phyloP scores from a whole-genome alignment of 257 asterid species.

The Solanum raphanifolium region DNA sequence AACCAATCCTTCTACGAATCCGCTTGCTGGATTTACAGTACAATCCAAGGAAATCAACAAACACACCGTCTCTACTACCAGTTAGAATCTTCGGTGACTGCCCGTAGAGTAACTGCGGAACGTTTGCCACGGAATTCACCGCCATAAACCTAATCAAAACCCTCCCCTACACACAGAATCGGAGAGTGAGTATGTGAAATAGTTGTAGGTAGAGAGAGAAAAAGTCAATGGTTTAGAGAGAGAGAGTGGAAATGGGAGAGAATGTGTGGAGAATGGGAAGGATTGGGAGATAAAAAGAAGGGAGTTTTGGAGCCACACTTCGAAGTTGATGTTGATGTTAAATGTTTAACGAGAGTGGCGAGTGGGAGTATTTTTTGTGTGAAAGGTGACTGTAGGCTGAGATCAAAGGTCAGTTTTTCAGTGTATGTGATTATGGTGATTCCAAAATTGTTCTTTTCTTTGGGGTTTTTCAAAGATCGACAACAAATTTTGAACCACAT shows the following conservation, averaged over 20 bases:
- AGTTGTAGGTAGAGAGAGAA: background rate
- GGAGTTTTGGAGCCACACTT: conserved; percentile 12
- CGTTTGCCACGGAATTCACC: conserved; percentile 18
- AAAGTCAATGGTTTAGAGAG: background rate
- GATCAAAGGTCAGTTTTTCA: conserved; percentile 1
- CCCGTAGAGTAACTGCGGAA: conserved; percentile 28
- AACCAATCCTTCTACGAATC: conserved; percentile 24
- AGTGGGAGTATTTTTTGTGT: background rate
- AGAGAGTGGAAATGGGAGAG: background rate
- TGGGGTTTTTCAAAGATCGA: background rate
- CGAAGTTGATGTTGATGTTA: background rate
- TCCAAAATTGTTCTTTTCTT: background rate
- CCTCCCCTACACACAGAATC: background rate
- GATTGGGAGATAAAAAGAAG: conserved; percentile 11
- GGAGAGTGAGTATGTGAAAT: background rate
- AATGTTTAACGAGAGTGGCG: background rate
- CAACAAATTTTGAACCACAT: background rate
- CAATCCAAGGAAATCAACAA: conserved; percentile 31
- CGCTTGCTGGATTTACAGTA: conserved; percentile 11
- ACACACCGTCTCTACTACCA: conserved; percentile 1
- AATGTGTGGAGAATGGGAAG: conserved; percentile 18
- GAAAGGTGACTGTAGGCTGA: background rate
- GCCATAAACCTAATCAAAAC: conserved; percentile 13
- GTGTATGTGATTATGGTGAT: background rate
- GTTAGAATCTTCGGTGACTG: conserved; percentile 4